Conservation (phyloP, 2,329 filamentous ascomycete genomes). For the Lasiodiplodia sp. region DNA sequence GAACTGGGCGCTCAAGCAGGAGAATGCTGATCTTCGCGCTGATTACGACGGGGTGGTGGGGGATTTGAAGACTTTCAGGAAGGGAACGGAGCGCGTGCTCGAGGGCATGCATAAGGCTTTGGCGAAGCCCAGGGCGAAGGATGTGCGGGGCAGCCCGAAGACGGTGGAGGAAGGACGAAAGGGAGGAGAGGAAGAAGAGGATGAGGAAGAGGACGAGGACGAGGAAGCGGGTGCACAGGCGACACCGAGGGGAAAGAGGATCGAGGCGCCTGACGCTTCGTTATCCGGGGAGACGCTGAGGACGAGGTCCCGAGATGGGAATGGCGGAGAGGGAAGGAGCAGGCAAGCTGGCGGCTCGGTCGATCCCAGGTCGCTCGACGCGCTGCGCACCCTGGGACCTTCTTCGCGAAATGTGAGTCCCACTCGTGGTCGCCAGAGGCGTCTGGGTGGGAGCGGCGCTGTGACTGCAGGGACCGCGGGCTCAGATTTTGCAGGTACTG, state of each 20-base stretch:
- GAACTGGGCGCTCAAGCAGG: not conserved
- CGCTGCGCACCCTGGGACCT: conserved; percentile 13
- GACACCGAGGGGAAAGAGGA: conserved; percentile 4
- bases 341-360: not conserved
- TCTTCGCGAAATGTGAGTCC: conserved; percentile 18
- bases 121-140: not conserved
- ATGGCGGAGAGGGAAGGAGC: not conserved
- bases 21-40: not conserved
- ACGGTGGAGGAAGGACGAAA: not conserved
- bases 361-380: conserved; percentile 24
- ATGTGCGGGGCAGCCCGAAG: not conserved
- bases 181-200: not conserved
- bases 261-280: not conserved
- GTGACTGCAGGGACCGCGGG: not conserved
- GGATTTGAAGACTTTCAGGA: not conserved
- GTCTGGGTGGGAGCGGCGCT: conserved; percentile 1
- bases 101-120: not conserved
- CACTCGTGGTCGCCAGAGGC: conserved; percentile 11
- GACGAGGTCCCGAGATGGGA: not conserved
- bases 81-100: not conserved
- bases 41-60: not conserved
- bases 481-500: not conserved
- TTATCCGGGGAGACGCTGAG: conserved; percentile 14
- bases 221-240: not conserved
- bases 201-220: not conserved